phyloP scores from a whole-genome alignment of 306 rosid species.

The Medicago truncatula region DNA sequence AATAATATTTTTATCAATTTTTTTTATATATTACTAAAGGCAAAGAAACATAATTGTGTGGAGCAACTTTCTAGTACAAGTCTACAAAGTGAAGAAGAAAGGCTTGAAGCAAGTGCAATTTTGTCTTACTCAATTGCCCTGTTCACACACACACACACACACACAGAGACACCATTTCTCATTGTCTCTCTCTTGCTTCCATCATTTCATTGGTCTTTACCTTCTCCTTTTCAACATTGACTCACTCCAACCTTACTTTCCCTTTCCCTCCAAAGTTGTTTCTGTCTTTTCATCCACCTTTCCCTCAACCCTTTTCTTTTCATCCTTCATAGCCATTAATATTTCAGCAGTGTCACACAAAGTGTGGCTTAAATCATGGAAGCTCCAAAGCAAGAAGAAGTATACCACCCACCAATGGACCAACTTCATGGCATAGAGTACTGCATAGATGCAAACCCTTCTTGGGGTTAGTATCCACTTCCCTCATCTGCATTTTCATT shows the following conservation, averaged over 20 bases:
- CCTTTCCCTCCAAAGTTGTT: constrained; percentile 18
- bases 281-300: constrained; percentile 28
- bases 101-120: neutral
- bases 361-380: constrained; percentile 61
- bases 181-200: constrained; percentile 38
- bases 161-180: neutral
- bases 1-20: too few species aligned
- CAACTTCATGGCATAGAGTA: constrained; percentile 99
- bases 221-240: constrained; percentile 51
- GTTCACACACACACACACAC: neutral
- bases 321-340: constrained; percentile 42
- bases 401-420: constrained; percentile 90
- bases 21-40: too few species aligned
- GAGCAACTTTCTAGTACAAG: neutral
- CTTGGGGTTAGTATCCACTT: constrained; percentile 78
- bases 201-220: constrained; percentile 39
- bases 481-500: constrained; percentile 28
- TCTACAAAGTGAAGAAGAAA: neutral
- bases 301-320: constrained; percentile 29
- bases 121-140: neutral
- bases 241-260: constrained; percentile 36
- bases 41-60: neutral
- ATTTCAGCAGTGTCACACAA: constrained; percentile 40
- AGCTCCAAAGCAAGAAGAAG: constrained; percentile 81
- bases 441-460: constrained; percentile 93